Conservation (phyloP, 495 filamentous ascomycete species). For the Penicillium dipodomyicola region DNA sequence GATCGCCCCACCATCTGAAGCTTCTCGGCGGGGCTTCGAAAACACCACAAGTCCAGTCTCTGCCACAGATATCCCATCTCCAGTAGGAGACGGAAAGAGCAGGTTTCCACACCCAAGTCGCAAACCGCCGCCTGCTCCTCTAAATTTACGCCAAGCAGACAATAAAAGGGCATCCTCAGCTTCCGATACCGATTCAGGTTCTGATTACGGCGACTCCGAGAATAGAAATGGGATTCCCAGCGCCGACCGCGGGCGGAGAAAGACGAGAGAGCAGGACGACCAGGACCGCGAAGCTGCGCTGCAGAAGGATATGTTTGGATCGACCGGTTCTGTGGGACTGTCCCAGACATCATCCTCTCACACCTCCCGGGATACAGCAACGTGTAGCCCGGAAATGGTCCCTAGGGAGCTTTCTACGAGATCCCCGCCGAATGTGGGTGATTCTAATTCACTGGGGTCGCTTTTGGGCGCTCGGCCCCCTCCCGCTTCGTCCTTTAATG, state of each 20-base stretch:
- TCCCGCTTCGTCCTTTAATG: constrained; percentile 21
- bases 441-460: constrained; percentile 36
- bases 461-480: constrained; percentile 35
- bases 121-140: constrained; percentile 80
- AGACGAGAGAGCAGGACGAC: constrained; percentile 87
- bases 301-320: constrained; percentile 58
- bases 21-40: constrained; percentile 8
- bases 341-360: constrained; percentile 7
- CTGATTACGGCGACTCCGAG: constrained; percentile 78
- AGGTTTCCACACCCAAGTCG: constrained; percentile 57
- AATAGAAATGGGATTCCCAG: constrained; percentile 60
- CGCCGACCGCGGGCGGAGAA: constrained; percentile 73
- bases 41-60: constrained; percentile 20
- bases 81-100: constrained; percentile 18
- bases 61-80: constrained; percentile 15
- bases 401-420: constrained; percentile 28
- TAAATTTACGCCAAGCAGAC: constrained; percentile 60
- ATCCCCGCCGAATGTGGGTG: constrained; percentile 29
- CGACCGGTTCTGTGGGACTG: constrained; percentile 60
- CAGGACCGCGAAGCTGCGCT: constrained; percentile 66
- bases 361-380: constrained; percentile 12
- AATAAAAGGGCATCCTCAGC: constrained; percentile 46
- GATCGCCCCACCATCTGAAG: constrained; percentile 8
- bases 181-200: constrained; percentile 67
- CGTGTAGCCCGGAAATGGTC: constrained; percentile 21